Evolutionary conservation across 257 asterid species (phyloP).

Genomic region (Echites panduratus): DNA sequence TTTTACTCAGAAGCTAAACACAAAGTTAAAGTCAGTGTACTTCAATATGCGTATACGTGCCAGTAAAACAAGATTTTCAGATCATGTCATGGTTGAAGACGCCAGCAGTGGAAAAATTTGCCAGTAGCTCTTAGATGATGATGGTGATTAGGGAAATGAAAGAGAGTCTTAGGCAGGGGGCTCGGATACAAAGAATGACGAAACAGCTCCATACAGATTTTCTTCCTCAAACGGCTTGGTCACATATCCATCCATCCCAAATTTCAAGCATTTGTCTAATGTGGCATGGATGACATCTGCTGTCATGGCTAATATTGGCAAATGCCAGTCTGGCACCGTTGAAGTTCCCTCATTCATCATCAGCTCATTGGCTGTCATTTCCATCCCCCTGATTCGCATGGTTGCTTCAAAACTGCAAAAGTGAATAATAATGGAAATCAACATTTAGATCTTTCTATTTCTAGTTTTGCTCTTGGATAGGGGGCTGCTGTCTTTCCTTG

Average conservation of each 20-base stretch:
- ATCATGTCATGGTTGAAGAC: background rate
- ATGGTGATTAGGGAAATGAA: background rate
- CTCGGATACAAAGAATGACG: constrained; percentile 59
- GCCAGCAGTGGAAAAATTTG: constrained; percentile 44
- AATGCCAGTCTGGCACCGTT: constrained; percentile 39
- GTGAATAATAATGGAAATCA: background rate
- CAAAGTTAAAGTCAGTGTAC: background rate
- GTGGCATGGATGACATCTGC: constrained; percentile 92
- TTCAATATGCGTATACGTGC: background rate
- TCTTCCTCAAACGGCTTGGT: constrained; percentile 88
- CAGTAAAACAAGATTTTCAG: background rate
- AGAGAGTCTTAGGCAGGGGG: constrained; percentile 24
- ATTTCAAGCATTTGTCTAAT: constrained; percentile 55
- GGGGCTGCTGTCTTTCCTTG: background rate
- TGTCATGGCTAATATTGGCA: constrained; percentile 90
- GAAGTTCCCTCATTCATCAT: constrained; percentile 20
- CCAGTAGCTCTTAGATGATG: constrained; percentile 19
- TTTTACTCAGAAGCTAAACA: background rate
- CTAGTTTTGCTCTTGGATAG: background rate
- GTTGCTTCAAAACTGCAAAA: constrained; percentile 79
- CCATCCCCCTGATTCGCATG: constrained; percentile 66
- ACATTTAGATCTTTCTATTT: background rate
- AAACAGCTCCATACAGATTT: constrained; percentile 67
- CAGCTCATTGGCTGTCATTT: constrained; percentile 38
- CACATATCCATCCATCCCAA: constrained; percentile 91